Evolutionary conservation across 176 grass and related monocot species (phyloP).

Genomic region (Coix lacrymajobi): DNA sequence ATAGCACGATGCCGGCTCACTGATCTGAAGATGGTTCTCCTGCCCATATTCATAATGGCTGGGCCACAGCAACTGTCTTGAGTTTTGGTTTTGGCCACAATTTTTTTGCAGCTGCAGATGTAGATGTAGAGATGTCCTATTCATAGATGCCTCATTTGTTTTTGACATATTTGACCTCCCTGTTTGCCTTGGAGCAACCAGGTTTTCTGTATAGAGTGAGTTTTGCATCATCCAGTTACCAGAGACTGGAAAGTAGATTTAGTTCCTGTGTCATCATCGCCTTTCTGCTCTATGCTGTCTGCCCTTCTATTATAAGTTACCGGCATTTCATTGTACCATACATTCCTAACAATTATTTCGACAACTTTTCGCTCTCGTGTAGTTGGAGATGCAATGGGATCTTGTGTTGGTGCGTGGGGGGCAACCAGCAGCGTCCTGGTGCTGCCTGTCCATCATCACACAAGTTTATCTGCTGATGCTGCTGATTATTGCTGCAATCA

Average conservation of each 20-base stretch:
- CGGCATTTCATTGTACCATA: not conserved
- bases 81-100: slow-evolving; percentile 3
- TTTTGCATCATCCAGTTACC: slow-evolving; percentile 20
- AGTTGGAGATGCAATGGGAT: not conserved
- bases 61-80: slow-evolving; percentile 6
- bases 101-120: slow-evolving; percentile 16
- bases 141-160: slow-evolving; percentile 9
- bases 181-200: slow-evolving; percentile 34
- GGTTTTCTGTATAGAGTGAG: slow-evolving; percentile 46
- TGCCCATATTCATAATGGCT: slow-evolving; percentile 21
- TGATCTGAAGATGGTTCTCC: slow-evolving; percentile 16
- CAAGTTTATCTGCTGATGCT: not conserved
- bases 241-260: slow-evolving; percentile 26
- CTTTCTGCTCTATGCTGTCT: not conserved
- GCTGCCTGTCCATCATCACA: not conserved
- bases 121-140: slow-evolving; percentile 39
- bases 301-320: not conserved
- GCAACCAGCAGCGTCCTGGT: not conserved
- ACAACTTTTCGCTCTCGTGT: not conserved
- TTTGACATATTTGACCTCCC: slow-evolving; percentile 15
- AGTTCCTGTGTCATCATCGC: not conserved
- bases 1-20: too few species aligned
- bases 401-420: slow-evolving; percentile 8
- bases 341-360: not conserved
- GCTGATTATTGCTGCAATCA: not conserved